These are phyloP conservation scores for Lactuca saligna DNA, from an alignment of 129 eudicot genomes.

Conservation along the genomic window DNA sequence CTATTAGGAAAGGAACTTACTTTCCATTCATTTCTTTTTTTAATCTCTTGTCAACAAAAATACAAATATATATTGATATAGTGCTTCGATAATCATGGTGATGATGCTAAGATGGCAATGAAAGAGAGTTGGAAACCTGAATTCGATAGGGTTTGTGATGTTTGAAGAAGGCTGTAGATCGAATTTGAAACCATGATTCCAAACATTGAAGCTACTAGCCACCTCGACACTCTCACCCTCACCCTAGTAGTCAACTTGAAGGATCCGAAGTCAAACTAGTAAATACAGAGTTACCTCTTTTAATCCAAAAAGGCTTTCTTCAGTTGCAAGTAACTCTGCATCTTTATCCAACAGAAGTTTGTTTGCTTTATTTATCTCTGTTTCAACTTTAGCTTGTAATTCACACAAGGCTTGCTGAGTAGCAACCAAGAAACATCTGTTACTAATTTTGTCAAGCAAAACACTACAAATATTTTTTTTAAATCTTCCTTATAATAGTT, in stretches of 20 bases:
- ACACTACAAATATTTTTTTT: too few species aligned
- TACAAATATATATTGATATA: too few species aligned
- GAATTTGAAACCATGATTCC: conserved; percentile 72
- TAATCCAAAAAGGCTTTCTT: conserved; percentile 76
- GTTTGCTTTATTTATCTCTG: conserved; percentile 66
- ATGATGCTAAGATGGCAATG: too few species aligned
- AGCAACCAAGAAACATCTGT: conserved; percentile 11
- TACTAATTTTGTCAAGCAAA: neutral
- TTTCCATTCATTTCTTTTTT: too few species aligned
- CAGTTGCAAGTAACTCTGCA: conserved; percentile 71
- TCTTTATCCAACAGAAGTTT: conserved; percentile 70
- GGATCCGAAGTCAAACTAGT: conserved; percentile 32
- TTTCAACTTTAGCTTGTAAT: conserved; percentile 80
- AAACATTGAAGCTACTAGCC: conserved; percentile 96
- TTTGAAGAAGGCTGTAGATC: conserved; percentile 58
- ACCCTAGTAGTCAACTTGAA: conserved; percentile 68
- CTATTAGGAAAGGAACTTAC: too few species aligned
- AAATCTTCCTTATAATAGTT: too few species aligned
- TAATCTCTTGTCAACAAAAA: too few species aligned
- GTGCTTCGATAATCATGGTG: too few species aligned
- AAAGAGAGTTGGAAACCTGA: too few species aligned
- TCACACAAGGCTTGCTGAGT: conserved; percentile 61
- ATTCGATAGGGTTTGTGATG: too few species aligned
- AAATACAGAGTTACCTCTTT: conserved; percentile 47
- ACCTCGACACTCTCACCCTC: conserved; percentile 79